Base-by-base conservation (phyloP, 140 eudicot species). In the Cichorium intybus region DNA sequence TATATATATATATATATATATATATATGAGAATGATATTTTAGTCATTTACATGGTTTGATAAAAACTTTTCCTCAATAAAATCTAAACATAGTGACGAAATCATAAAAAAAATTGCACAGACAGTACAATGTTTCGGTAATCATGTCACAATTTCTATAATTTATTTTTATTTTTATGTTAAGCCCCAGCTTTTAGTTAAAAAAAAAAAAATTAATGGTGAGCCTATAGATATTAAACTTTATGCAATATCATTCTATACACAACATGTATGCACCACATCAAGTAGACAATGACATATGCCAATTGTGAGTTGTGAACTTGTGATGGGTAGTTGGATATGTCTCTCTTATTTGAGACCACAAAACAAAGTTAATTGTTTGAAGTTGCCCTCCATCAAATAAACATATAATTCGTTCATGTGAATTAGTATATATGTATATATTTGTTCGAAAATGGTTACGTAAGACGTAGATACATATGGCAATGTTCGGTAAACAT, bases 291-390 rank as follows among this genome's bases (percentile, higher is more conserved):
- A 73, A 65, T 24, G 60, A 65, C 60, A 56, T 35, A 3, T 62
- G 71, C 62, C 68, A 62, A 71, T 52, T 41, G 34, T 74, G 49
- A 58, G 41, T 66, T 58, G 79, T 66, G 74, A 74, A 58, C 29
- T 66, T 58, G 79, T 66, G 74, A 74, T 50, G 74, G 62, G 74
- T 33, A 58, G 57, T 59, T 74, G 74, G 74, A 60, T 58, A 27
- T 74, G 74, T 74, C 63, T 63, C 79, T 74, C 46, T 49, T 37
- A 48, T 59, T 48, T 74, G 79, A 66, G 74, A 74, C 79, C 74
- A 74, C 48, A 4, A 35, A 56, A 66, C 67, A 74, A 57, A 24
- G 39, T 53, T 24, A 49, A 66, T 29, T 39, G 60, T 59, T 66
- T 49, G 49, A 50, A 66, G 57, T 58, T 66, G 57, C 37, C 48